Base-by-base conservation (phyloP, 202 grass and related monocot genomes). In the Digitaria exilis region DNA sequence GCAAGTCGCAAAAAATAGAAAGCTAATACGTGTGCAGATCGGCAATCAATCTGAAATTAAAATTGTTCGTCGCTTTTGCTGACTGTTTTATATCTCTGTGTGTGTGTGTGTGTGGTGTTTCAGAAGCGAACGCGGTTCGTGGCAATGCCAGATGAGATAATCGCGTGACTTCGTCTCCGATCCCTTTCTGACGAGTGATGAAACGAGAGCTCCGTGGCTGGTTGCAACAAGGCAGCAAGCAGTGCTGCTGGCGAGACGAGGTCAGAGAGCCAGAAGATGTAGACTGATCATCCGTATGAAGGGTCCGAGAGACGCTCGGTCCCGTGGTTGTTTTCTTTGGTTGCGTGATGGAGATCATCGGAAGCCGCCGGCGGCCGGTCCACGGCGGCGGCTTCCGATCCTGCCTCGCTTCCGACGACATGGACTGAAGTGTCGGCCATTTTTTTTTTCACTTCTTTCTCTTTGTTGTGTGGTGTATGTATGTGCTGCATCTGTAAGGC, bases 71-170 rank as follows among this genome's bases (percentile, higher is more conserved):
- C 55, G 51, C 28, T 70, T 79, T 44, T 71, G 70, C 31, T 72
- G 67, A 82, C 32, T 58, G n/a, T 19, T 80, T 78, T 16, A 2
- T 65, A 25, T 69, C 26, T 54, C 19, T n/a, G n/a, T n/a, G n/a
- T 44, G 42, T 34, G 32, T 34, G 32, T 14, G 11, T 77, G 21
- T 89, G 84, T 71, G 52, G 71, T 77, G 41, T 94, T 89, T 44
- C 92, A 97, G 95, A 97, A 89, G 86, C 88, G 79, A 60, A 92
- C 92, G 58, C 91, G 95, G 60, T 97, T 97, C 78, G 81, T 91
- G 49, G 88, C 90, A 50, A 37, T 92, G 65, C 90, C 95, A 75
- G 92, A 97, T 17, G 91, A 93, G 90, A 86, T 91, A 37, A 93
- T 94, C 85, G 86, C 90, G 2, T 92, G 87, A 93, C 21, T 56